phyloP scores from a whole-genome alignment of 2,329 filamentous ascomycete species.

The Zopfia rhizophila region DNA sequence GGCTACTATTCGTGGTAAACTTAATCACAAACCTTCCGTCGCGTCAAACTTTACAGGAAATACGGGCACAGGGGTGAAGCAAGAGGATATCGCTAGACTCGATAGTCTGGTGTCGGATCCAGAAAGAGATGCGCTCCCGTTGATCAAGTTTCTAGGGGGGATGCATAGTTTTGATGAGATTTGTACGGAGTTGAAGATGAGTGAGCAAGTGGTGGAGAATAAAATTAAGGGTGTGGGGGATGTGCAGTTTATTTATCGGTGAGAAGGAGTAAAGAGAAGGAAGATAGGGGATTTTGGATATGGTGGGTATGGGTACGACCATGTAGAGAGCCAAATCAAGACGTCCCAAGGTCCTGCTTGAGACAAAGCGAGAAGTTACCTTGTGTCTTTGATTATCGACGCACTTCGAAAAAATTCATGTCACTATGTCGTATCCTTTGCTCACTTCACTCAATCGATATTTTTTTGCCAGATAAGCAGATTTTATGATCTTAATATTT shows the following conservation, averaged over 20 bases:
- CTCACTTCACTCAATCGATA: too few relatives aligned
- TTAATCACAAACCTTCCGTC: slow-evolving; percentile 31
- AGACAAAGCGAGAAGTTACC: too few relatives aligned
- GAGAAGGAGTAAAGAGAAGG: neutral
- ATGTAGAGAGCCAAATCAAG: too few relatives aligned
- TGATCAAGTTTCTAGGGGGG: slow-evolving; percentile 78
- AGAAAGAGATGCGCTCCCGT: slow-evolving; percentile 44
- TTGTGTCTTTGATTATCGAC: too few relatives aligned
- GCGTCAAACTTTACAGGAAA: slow-evolving; percentile 12
- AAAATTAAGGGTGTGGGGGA: slow-evolving; percentile 65
- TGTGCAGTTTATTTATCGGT: slow-evolving; percentile 40
- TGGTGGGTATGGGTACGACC: too few relatives aligned
- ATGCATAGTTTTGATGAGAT: slow-evolving; percentile 84
- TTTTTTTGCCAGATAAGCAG: too few relatives aligned
- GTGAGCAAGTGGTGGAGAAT: slow-evolving; percentile 75
- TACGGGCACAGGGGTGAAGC: slow-evolving; percentile 1
- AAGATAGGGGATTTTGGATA: neutral
- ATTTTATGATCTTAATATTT: too few relatives aligned
- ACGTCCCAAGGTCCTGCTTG: too few relatives aligned
- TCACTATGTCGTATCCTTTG: too few relatives aligned
- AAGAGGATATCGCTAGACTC: slow-evolving; percentile 23
- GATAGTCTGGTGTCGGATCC: neutral
- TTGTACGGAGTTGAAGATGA: slow-evolving; percentile 77
- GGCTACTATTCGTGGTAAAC: slow-evolving; percentile 20
- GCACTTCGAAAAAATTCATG: too few relatives aligned